Base-by-base conservation (phyloP, 1,284 basidiomycete species). In the Pterulicium gracile region DNA sequence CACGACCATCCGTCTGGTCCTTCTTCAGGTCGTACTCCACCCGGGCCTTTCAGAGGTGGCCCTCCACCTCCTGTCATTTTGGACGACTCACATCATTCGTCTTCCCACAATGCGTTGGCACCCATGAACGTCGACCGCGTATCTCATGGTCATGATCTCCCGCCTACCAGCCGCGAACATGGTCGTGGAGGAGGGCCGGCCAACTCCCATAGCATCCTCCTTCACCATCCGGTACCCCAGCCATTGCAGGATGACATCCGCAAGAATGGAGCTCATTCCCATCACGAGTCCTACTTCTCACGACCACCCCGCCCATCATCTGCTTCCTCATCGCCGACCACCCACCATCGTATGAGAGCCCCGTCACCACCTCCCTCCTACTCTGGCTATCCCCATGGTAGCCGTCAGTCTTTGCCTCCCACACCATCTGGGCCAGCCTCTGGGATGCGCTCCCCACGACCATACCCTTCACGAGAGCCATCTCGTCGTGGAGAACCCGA, bases 61-160 rank as follows among this genome's bases (percentile, higher is more conserved):
- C 81, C 82, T 2, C 85, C 83, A 2, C 85, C 84, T 4, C 85
- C 86, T 13, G 79, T 88, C 35, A 70, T 84, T 40, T 62, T 88
- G 13, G 83, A 87, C 51, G 83, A 87, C 47, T 66, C 64, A 12
- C 70, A 79, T n/a, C 79, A 81, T 42, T 59, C 67, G 1, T 72
- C 77, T 4, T 70, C 75, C 3, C 82, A 87, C 51, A 78, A 83
- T 0, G 82, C 78, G 1, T 68, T 93, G 17, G 88, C 75, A 7
- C 86, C 88, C 0, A 93, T 93, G 81, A 88, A 92, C 14, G 74
- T 87, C 3, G 87, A 91, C 48, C 72, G 80, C n/a, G 73, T 73
- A 5, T 57, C 67, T 46, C 71, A 72, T 50, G 52, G 52, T 23
- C 72, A 78, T 15, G 79, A 81, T 44, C 74, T 73, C 50, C 65